A percentile compares a stretch with the other conserved stretches of the same genome.
These are phyloP conservation scores for Starmera dryadoides DNA, from an alignment of 805 yeast species.

Conservation along the genomic window DNA sequence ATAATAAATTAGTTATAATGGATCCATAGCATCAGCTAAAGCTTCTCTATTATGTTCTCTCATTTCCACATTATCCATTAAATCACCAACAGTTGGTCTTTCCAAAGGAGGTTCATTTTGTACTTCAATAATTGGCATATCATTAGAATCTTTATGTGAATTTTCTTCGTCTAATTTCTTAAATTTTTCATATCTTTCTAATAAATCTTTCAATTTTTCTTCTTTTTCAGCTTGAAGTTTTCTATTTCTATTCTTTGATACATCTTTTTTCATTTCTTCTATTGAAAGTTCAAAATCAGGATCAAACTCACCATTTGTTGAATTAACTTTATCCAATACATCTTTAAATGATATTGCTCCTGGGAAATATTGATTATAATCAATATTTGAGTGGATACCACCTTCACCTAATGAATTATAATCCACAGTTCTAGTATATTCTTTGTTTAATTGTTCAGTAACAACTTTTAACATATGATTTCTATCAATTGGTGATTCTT, in stretches of 20 bases:
- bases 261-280: background rate
- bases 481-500: background rate
- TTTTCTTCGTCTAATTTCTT: background rate
- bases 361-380: background rate
- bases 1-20: too few relatives aligned
- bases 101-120: background rate
- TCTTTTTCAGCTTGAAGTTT: background rate
- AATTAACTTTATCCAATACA: background rate
- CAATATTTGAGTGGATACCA: constrained; percentile 6
- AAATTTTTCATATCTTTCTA: too few relatives aligned
- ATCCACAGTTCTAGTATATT: constrained; percentile 1
- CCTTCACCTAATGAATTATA: constrained; percentile 5
- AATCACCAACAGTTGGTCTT: background rate
- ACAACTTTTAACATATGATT: constrained; percentile 4
- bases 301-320: background rate
- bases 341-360: background rate
- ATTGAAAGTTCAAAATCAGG: background rate
- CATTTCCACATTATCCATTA: background rate
- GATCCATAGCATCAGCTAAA: too few relatives aligned
- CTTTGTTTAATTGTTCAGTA: constrained; percentile 3
- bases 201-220: background rate
- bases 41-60: background rate
- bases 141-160: background rate
- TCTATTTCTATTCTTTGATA: background rate
- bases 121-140: background rate